Evolutionary conservation across 495 filamentous ascomycete species (phyloP), one percentile per base, ranked within the genome.

Genomic region (Astrothelium subdiscretum): DNA sequence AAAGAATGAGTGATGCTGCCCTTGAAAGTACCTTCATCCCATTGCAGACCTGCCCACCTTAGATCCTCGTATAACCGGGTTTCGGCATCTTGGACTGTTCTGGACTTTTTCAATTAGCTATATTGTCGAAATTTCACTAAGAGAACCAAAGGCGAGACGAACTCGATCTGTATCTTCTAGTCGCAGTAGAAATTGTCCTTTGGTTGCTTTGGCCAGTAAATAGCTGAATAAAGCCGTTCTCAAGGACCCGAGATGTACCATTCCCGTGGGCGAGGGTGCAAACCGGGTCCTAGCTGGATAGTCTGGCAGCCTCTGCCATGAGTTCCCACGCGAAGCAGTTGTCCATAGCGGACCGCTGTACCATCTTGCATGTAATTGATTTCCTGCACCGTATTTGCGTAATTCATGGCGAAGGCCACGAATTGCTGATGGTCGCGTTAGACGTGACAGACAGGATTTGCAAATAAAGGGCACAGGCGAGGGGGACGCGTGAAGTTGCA

Each of bases 101-200:
- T 80, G 83, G 85, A 90, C 87, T 90, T 71, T 57, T 64, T 24
- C 52, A 35, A 66, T 82, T 68, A 80, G 76, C 61, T 38, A 52
- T 58, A n/a, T n/a, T n/a, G 54, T 38, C 54, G 42, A 4, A 31
- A 26, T 42, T 31, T 38, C 54, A 32, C 2, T n/a, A 2, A 44
- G 40, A n/a, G 4, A 22, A 32, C 32, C 3, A 20, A 20, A 29
- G 8, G 18, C 32, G 24, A 10, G 18, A 68, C 79, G 52, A 69
- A 95, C 91, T 82, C 89, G 86, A 76, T 98, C 94, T 38, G 94
- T 98, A 70, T 98, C 94, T 78, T 98, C 94, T 65, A 98, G 83
- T 58, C 94, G 84, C 32, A 98, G 74, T 3, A 98, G 68, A 67
- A 98, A 97, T 74, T 97, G 87, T n/a, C 94, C 94, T 4, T 87